Evolutionary conservation across 495 filamentous ascomycete genomes (phyloP), one percentile per base, ranked within the genome.

Genomic region (Schizothecium vesticola): DNA sequence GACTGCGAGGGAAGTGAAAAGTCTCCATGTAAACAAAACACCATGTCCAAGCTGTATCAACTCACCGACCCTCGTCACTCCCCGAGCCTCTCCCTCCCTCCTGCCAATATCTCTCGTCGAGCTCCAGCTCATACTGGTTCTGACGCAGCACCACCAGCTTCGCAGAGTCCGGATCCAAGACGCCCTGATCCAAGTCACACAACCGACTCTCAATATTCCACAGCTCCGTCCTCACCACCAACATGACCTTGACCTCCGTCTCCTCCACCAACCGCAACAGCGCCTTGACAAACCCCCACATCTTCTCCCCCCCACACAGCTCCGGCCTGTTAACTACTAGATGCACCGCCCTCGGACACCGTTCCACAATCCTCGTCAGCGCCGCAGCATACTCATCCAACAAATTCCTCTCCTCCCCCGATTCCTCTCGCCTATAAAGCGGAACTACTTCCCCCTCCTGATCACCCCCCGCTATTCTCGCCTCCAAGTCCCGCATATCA

Each of bases 201-300:
- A 67, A n/a, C 26, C 59, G 62, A 36, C 62, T 36, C n/a, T 67
- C 33, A 4, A 67, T 63, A 21, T 26, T 67, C 59, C 59, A 67
- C 24, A 28, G 19, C 43, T 67, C 60, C 7, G 59, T 67, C 56
- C 33, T 62, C 25, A 67, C 36, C 23, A 62, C 55, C 24, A 61
- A 55, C 3, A 67, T 13, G 7, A 66, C 31, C 33, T 66, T 66
- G 65, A 66, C 56, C 10, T 16, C 23, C n/a, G 59, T 61, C 12
- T 26, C 22, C 11, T 43, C 57, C 28, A 66, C 57, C 19, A 66
- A 13, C 19, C n/a, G 13, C 7, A 66, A 4, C 11, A 66, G 7
- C 31, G 59, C 22, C 65, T 56, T 60, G 65, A 66, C 51, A n/a
- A 31, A 59, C 19, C 26, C 29, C 64, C 55, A 65, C 64, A 33